These are phyloP conservation scores for Ottelia alismoides DNA, from an alignment of 106 monocot species.

Conservation along the genomic window DNA sequence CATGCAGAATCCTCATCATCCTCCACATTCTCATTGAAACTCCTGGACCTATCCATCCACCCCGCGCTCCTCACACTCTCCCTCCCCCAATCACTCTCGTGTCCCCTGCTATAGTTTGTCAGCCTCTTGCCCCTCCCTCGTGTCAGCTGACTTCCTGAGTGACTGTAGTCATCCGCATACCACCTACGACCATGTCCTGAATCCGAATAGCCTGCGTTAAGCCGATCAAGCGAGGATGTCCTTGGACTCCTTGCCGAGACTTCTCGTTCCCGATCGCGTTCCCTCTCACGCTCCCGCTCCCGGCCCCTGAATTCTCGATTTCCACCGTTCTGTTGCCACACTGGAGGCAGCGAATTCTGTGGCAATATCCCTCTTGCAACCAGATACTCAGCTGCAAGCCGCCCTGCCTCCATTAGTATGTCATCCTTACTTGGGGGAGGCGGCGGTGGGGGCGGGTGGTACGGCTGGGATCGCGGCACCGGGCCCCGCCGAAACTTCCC, in stretches of 20 bases:
- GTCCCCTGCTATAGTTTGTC: slow-evolving; percentile 21
- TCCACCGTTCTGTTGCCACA: no score
- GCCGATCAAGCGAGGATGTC: slow-evolving; percentile 27
- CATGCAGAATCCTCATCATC: slow-evolving; percentile 24
- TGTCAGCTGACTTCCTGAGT: slow-evolving; percentile 5
- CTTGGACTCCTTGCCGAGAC: not conserved
- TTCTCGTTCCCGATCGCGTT: not conserved
- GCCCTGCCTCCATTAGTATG: slow-evolving; percentile 60
- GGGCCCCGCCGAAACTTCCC: no score
- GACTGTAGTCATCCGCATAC: slow-evolving; percentile 26
- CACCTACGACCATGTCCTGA: slow-evolving; percentile 15
- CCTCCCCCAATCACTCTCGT: slow-evolving; percentile 46
- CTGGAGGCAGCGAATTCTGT: slow-evolving; percentile 13
- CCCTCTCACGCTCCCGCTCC: not conserved
- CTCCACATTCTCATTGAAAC: slow-evolving; percentile 23
- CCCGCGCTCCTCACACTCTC: slow-evolving; percentile 32
- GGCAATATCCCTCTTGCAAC: slow-evolving; percentile 49
- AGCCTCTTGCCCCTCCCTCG: slow-evolving; percentile 27
- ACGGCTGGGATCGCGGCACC: slow-evolving; percentile 4
- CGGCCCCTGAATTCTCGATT: no score
- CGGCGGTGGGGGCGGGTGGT: slow-evolving; percentile 8
- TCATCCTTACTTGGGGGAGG: slow-evolving; percentile 26
- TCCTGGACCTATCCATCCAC: slow-evolving; percentile 16
- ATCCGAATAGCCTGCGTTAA: slow-evolving; percentile 18
- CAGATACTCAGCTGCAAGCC: slow-evolving; percentile 75